Conservation (phyloP, 108 stramenopile species). For the Conticribra weissflogii region DNA sequence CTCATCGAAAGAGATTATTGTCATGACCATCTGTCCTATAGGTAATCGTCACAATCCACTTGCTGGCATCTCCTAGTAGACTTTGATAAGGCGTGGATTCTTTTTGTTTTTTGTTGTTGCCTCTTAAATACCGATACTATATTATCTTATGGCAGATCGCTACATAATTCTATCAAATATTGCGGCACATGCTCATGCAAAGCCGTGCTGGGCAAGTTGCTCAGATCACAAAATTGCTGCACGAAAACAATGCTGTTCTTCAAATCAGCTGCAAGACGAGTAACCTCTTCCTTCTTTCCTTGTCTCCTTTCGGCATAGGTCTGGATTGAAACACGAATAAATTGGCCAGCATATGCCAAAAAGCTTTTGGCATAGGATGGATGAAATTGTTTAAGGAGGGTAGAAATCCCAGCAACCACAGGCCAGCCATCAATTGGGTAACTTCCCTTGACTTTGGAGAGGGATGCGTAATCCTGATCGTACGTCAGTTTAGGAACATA, state of each 20-base stretch:
- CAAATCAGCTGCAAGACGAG: slow-evolving; percentile 48
- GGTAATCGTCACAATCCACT: too few species aligned
- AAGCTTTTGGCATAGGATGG: slow-evolving; percentile 49
- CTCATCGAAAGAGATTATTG: too few species aligned
- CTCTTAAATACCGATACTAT: too few species aligned
- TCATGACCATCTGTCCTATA: too few species aligned
- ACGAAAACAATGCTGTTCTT: slow-evolving; percentile 44
- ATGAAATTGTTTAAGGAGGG: slow-evolving; percentile 66
- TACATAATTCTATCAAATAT: slow-evolving; percentile 55
- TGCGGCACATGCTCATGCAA: slow-evolving; percentile 56
- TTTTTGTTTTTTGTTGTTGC: too few species aligned
- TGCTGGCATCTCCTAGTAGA: too few species aligned
- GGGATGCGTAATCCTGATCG: slow-evolving; percentile 48
- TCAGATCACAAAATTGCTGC: slow-evolving; percentile 48
- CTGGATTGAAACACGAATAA: slow-evolving; percentile 47
- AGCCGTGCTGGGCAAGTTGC: slow-evolving; percentile 35
- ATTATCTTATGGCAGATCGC: slow-evolving; percentile 12
- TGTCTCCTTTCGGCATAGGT: slow-evolving; percentile 18
- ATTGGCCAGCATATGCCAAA: slow-evolving; percentile 61
- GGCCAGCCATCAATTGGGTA: slow-evolving; percentile 66
- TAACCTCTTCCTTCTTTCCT: slow-evolving; percentile 33
- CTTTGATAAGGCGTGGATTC: too few species aligned
- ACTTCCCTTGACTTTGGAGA: slow-evolving; percentile 37
- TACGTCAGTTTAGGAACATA: slow-evolving; percentile 50
- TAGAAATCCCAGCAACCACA: slow-evolving; percentile 52